Conservation (phyloP, 2,329 filamentous ascomycete species). For the Zelopaecilomyces penicillatus region DNA sequence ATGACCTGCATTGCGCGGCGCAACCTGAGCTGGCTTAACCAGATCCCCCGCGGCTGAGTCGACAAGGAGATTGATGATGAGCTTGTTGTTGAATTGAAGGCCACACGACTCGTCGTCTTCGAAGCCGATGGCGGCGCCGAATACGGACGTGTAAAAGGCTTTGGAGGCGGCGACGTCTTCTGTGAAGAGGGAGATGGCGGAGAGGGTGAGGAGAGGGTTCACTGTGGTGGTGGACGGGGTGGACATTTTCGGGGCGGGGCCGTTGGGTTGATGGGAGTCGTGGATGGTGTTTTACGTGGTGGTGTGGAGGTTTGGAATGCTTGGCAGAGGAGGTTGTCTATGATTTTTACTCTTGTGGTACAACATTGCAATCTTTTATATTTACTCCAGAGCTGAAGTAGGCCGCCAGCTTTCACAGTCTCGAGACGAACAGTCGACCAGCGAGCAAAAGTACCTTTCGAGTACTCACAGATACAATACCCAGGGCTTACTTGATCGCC, state of each 20-base stretch:
- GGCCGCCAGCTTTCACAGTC: too few species aligned
- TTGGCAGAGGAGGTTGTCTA: too few species aligned
- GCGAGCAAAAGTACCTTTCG: too few species aligned
- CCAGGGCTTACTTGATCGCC: too few species aligned
- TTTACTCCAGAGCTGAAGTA: too few species aligned
- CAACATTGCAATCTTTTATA: too few species aligned
- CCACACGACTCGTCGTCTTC: slow-evolving; percentile 10
- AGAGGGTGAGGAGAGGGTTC: slow-evolving; percentile 5
- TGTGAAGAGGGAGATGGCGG: slow-evolving; percentile 10
- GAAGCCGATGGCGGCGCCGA: slow-evolving; percentile 8
- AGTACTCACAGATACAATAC: too few species aligned
- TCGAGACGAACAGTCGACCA: too few species aligned
- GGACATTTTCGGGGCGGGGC: too few species aligned
- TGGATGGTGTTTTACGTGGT: neutral
- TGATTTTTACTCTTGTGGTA: too few species aligned
- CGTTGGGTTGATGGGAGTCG: neutral
- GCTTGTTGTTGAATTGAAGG: slow-evolving; percentile 10
- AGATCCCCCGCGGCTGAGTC: slow-evolving; percentile 1
- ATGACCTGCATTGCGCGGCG: slow-evolving; percentile 1
- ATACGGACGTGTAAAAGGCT: slow-evolving; percentile 7
- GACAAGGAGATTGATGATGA: slow-evolving; percentile 7
- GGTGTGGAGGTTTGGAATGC: neutral
- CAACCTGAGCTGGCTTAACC: neutral
- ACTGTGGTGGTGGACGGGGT: neutral
- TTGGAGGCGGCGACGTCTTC: slow-evolving; percentile 5